Base-by-base conservation (phyloP, 2,329 filamentous ascomycete species). In the Hymenoscyphus albidus region DNA sequence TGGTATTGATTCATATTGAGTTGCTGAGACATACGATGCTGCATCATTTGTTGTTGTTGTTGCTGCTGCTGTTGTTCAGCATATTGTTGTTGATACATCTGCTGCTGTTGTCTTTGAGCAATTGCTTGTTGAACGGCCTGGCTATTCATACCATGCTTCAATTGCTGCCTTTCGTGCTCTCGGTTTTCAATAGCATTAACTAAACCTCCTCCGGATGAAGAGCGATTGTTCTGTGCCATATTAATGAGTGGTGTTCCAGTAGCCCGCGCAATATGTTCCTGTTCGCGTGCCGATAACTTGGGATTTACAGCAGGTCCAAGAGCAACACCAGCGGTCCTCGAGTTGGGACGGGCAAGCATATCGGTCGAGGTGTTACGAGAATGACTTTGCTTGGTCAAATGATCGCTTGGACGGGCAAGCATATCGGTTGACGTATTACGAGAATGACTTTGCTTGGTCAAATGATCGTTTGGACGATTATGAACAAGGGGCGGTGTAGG, bases 241-340 rank as follows among this genome's bases (percentile, higher is more conserved):
- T 83, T 84, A 74, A 96, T 80, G 59, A 96, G 80, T 0, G 93
- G 90, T 0, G 87, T 88, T 0, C 91, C 90, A 0, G 92, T 96
- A 70, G 92, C 82, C 44, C 90, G 86, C 10, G 93, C 91, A n/a
- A 96, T 84, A 70, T 96, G 89, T 77, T 96, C 92, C 75, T 96
- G 93, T 76, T 97, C 93, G 16, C 90, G 86, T 18, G 93, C 93
- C 22, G 91, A 93, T n/a, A 97, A 81, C 64, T 88, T 85, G 0
- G 80, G 78, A 64, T 63, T 67, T 6, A 70, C 70, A 31, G 66
- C 68, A 22, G 70, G 67, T 10, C 67, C 69, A n/a, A 75, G 66
- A 44, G 67, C 58, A 40, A 77, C 75, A 44, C 79, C 81, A 12
- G 87, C 81, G 9, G 85, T 85, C 55, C 86, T 84, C 14, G 89